Base-by-base conservation (phyloP, 2,329 filamentous ascomycete species). In the Graphiopsis chlorocephala region DNA sequence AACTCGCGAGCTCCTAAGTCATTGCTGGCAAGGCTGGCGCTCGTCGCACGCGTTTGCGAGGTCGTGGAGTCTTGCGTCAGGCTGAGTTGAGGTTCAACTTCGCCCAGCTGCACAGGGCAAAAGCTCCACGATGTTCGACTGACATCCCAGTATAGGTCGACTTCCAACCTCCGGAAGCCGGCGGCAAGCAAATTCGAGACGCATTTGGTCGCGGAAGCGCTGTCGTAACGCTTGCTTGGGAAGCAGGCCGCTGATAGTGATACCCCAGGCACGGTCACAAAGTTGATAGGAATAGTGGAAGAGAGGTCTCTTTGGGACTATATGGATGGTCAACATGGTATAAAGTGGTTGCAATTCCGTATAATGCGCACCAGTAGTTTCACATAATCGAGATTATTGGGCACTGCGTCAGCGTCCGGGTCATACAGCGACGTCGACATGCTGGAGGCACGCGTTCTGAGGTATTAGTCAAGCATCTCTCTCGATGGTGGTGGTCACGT, bases 71-170 rank as follows among this genome's bases (percentile, higher is more conserved):
- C 53, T 50, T 58, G 60, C 25, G 29, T 38, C 15, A 42, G 2
- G 23, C 47, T 64, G 15, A 58, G 31, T 8, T 59, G 53, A 28
- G 53, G 53, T n/a, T 57, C 35, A 3, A 52, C 56, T 70, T 70
- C 29, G 70, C 67, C 38, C 61, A 87, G 78, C 53, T 82, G 74
- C 2, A 84, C 84, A 0, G 88, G 88, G 72, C 88, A 90, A 20
- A 90, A 80, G 58, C 80, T 84, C 85, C 87, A 90, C 47, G 79
- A 72, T 33, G 75, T 75, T 29, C 82, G 79, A 31, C 76, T 79
- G 26, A 80, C 71, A 68, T 89, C 87, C 88, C 88, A 90, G 71
- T 87, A 90, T 14, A 88, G 69, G 72, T 90, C 88, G 29, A 88
- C 75, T 50, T 84, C 76, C 53, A 89, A 80, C 52, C 84, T 80